A percentile compares a stretch with the other conserved stretches of the same genome.
These are phyloP conservation scores for Pecoramyces ruminantium DNA, from an alignment of 192 early-diverging fungal genomes.

Conservation along the genomic window DNA sequence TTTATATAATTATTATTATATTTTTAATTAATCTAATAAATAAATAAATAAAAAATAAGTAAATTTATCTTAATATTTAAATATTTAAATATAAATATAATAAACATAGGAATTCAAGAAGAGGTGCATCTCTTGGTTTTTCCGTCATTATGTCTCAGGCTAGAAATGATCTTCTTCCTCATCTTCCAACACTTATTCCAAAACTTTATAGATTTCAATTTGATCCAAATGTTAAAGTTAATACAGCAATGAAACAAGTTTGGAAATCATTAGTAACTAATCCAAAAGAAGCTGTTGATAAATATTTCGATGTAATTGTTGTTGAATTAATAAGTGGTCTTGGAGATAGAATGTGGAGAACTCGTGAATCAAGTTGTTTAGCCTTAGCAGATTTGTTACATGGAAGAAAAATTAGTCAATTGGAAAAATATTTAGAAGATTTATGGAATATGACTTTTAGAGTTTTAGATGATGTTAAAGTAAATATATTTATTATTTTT, in stretches of 20 bases:
- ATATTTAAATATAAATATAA: too few species aligned
- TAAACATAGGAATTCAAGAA: constrained; percentile 43
- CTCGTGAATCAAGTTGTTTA: constrained; percentile 59
- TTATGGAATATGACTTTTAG: constrained; percentile 86
- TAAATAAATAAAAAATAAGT: too few species aligned
- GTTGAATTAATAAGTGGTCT: constrained; percentile 59
- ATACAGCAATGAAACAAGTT: constrained; percentile 75
- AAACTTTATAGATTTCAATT: constrained; percentile 76
- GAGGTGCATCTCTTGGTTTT: constrained; percentile 79
- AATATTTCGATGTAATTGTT: constrained; percentile 64
- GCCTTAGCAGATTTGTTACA: constrained; percentile 60
- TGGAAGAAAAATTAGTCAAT: constrained; percentile 44
- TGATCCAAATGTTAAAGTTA: constrained; percentile 77
- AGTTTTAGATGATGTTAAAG: constrained; percentile 80
- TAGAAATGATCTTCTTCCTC: constrained; percentile 59
- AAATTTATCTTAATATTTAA: too few species aligned
- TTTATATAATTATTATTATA: too few species aligned
- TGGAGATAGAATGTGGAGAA: constrained; percentile 69
- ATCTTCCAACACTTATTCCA: constrained; percentile 60
- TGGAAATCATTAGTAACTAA: constrained; percentile 57
- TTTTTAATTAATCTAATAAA: too few species aligned
- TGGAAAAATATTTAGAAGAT: constrained; percentile 56
- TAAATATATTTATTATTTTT: neutral
- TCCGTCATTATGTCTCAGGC: constrained; percentile 61
- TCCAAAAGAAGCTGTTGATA: constrained; percentile 50